phyloP scores from a whole-genome alignment of 495 filamentous ascomycete genomes.

The Aspergillus kassunensis region DNA sequence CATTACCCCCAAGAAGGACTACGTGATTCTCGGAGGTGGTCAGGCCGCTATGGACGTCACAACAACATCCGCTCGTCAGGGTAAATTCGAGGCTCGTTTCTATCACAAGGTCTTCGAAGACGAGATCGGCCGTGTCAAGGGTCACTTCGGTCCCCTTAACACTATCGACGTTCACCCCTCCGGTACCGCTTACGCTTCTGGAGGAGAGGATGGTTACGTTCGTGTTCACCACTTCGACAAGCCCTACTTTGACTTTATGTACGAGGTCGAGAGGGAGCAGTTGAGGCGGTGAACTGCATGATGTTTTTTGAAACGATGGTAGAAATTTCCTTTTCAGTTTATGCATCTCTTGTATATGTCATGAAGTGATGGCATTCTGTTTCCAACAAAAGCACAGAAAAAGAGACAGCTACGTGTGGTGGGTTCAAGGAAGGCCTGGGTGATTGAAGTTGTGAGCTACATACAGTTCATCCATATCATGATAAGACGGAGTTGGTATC shows the following conservation, averaged over 20 bases:
- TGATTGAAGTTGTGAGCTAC: constrained; percentile 37
- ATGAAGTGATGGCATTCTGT: constrained; percentile 35
- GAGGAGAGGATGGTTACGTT: constrained; percentile 98
- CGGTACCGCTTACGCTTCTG: constrained; percentile 86
- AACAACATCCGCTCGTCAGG: constrained; percentile 87
- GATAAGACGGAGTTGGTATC: constrained; percentile 48
- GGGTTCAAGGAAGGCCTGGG: constrained; percentile 27
- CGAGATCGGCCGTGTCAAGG: constrained; percentile 93
- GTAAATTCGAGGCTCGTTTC: constrained; percentile 98
- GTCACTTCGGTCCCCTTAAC: constrained; percentile 94
- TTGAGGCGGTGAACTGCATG: constrained; percentile 36
- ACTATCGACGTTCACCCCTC: constrained; percentile 84
- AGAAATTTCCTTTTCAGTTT: constrained; percentile 19
- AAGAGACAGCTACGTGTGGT: constrained; percentile 20
- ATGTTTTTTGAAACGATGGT: constrained; percentile 12
- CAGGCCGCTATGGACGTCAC: constrained; percentile 99
- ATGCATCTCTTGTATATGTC: constrained; percentile 41
- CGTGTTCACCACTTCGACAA: constrained; percentile 98
- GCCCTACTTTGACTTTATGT: constrained; percentile 96
- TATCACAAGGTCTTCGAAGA: constrained; percentile 99
- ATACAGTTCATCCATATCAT: constrained; percentile 44
- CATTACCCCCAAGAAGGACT: constrained; percentile 93
- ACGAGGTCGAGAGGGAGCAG: constrained; percentile 86
- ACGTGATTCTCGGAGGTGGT: constrained; percentile 93
- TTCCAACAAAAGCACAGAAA: constrained; percentile 26